A percentile compares a stretch with the other conserved stretches of the same genome.
Conservation (phyloP, 2,329 filamentous ascomycete species). For the Apiospora koreana region DNA sequence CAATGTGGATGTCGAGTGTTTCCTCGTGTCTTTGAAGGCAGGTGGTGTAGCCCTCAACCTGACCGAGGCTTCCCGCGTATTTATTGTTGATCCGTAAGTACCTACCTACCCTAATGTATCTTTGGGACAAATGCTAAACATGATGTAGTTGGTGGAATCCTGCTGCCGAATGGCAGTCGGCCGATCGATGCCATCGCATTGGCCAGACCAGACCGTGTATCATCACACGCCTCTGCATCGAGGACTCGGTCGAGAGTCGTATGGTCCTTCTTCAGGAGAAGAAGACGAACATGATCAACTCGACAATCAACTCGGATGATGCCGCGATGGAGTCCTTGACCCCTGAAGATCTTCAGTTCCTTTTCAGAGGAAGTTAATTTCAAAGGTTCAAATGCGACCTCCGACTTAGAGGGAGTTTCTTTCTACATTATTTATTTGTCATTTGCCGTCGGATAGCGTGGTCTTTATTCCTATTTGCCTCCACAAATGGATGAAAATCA, state of each 20-base stretch:
- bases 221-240: constrained; percentile 92
- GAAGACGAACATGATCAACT: constrained; percentile 97
- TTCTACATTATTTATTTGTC: not conserved
- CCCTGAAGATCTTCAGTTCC: constrained; percentile 90
- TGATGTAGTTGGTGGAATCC: constrained; percentile 89
- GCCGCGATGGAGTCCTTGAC: constrained; percentile 89
- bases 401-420: too few relatives aligned
- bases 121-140: not conserved
- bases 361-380: constrained; percentile 74
- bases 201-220: constrained; percentile 92
- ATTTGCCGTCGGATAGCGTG: not conserved
- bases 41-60: constrained; percentile 94
- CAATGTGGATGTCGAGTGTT: constrained; percentile 91
- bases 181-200: constrained; percentile 91
- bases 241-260: constrained; percentile 93
- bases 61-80: constrained; percentile 91
- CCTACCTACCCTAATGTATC: not conserved
- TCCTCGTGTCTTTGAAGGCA: constrained; percentile 93
- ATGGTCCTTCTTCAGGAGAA: constrained; percentile 98
- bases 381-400: not conserved
- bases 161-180: constrained; percentile 99
- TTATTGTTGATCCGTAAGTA: constrained; percentile 92
- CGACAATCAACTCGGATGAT: constrained; percentile 92
- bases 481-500: not conserved
- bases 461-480: not conserved